Evolutionary conservation across 1,139 yeast species (phyloP).

Genomic region (Yamadazyma atmosphaerica): DNA sequence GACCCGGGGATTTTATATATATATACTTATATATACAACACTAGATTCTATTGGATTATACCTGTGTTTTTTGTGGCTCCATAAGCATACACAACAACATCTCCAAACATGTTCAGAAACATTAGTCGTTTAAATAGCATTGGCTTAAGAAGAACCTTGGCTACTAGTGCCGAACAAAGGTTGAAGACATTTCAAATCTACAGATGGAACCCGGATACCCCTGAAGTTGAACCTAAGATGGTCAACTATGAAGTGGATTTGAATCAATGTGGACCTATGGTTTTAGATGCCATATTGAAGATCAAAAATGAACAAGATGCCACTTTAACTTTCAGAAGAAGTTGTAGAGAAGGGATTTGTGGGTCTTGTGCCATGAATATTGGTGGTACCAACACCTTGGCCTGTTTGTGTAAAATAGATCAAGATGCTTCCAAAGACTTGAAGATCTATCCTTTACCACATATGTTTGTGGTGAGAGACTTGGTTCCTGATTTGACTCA

Average conservation of each 20-base stretch:
- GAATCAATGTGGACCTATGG: constrained; percentile 96
- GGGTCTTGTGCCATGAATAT: constrained; percentile 99
- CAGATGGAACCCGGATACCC: constrained; percentile 98
- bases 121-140: constrained; percentile 8
- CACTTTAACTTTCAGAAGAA: constrained; percentile 93
- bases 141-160: constrained; percentile 33
- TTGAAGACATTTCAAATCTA: constrained; percentile 86
- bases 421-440: constrained; percentile 69
- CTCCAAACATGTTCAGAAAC: constrained; percentile 13
- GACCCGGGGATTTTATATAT: constrained; percentile 1
- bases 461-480: constrained; percentile 96
- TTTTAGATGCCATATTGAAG: constrained; percentile 89
- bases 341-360: constrained; percentile 99
- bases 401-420: constrained; percentile 94
- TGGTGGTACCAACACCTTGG: constrained; percentile 95
- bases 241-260: constrained; percentile 82
- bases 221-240: constrained; percentile 87
- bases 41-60: too few species aligned
- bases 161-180: constrained; percentile 50
- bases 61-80: too few species aligned
- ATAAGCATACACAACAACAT: too few species aligned
- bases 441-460: constrained; percentile 96
- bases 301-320: constrained; percentile 97
- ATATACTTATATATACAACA: neutral
- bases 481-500: constrained; percentile 97